phyloP scores from a whole-genome alignment of 768 basidiomycete genomes.

The Ephemerocybe angulata region DNA sequence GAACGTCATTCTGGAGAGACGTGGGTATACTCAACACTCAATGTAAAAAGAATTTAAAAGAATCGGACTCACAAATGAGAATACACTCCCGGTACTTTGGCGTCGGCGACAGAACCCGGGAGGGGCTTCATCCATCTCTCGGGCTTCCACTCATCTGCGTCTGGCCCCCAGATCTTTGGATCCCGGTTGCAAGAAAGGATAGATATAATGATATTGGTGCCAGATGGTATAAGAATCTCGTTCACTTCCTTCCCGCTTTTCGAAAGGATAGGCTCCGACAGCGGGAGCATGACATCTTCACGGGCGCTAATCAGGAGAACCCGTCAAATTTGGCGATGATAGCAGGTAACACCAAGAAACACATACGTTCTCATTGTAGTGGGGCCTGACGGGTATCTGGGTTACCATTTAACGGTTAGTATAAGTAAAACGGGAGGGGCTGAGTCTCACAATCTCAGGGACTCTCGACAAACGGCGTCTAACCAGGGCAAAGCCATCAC shows the following conservation, averaged over 20 bases:
- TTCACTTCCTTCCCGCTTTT: conserved; percentile 29
- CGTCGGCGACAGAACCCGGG: not conserved
- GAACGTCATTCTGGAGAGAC: conserved; percentile 5
- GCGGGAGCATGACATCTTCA: conserved; percentile 27
- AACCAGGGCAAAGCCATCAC: conserved; percentile 35
- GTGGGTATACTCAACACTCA: not conserved
- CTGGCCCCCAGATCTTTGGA: not conserved
- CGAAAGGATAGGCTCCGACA: conserved; percentile 28
- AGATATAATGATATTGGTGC: conserved; percentile 24
- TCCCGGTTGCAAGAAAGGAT: not conserved
- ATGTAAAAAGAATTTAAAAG: not conserved
- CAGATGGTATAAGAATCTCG: conserved; percentile 35
- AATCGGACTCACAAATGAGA: conserved; percentile 1
- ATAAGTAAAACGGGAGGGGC: not conserved
- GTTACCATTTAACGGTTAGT: not conserved
- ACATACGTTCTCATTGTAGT: conserved; percentile 18
- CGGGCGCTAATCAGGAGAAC: conserved; percentile 4
- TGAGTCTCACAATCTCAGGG: conserved; percentile 32
- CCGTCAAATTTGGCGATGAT: not conserved
- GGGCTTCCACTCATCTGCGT: not conserved
- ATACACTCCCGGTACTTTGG: conserved; percentile 5
- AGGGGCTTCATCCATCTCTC: not conserved
- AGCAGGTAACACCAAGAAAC: not conserved
- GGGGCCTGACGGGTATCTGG: conserved; percentile 24
- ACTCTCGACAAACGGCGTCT: conserved; percentile 39